Conservation (phyloP, 73 alveolate species). For the Paramecium pentaurelia region DNA sequence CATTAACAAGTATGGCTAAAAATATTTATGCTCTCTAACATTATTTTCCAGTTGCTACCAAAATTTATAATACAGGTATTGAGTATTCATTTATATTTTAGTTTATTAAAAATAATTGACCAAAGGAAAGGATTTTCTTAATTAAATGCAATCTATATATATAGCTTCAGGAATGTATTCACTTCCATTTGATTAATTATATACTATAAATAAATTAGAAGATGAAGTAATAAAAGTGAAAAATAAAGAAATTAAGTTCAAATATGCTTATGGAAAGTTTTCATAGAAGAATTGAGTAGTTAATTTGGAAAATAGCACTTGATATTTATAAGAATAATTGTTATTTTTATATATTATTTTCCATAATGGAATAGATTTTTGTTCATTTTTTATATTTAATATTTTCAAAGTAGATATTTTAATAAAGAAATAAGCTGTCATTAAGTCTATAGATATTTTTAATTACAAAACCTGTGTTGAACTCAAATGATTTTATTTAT, state of each 20-base stretch:
- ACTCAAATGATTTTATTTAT: no score
- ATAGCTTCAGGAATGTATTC: background rate
- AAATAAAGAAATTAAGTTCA: background rate
- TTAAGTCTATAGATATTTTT: no score
- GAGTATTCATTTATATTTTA: background rate
- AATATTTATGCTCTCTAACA: background rate
- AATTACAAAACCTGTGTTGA: no score
- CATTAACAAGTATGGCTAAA: slow-evolving; percentile 22
- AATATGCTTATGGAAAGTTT: background rate
- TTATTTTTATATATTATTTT: background rate
- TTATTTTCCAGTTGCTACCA: slow-evolving; percentile 10
- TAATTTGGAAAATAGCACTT: background rate
- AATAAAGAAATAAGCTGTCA: no score
- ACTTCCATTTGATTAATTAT: background rate
- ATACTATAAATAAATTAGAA: background rate
- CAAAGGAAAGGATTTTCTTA: background rate
- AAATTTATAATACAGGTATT: background rate
- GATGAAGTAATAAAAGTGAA: background rate
- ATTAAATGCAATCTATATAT: background rate
- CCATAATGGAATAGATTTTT: no score
- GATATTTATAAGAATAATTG: background rate
- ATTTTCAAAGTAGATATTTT: no score
- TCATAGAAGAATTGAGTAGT: background rate
- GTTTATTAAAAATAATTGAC: background rate
- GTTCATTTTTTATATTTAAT: no score